Conservation (phyloP, 208 protist genomes). For the Trypanosomatidae sp. region DNA sequence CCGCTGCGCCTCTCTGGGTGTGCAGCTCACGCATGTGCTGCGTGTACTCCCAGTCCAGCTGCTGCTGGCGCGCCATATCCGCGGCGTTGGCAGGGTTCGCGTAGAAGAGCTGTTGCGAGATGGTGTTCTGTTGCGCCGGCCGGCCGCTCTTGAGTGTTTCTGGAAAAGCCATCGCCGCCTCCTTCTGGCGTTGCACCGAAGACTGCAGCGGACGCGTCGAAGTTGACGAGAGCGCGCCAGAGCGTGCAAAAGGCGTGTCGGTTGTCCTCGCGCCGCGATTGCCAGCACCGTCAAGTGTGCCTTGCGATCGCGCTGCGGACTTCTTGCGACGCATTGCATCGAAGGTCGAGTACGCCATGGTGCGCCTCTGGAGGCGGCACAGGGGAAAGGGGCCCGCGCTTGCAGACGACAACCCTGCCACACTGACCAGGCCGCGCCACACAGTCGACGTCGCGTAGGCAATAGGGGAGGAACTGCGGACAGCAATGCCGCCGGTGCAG, state of each 20-base stretch:
- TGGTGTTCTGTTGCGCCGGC: slow-evolving; percentile 60
- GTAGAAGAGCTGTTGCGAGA: slow-evolving; percentile 61
- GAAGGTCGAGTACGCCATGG: slow-evolving; percentile 39
- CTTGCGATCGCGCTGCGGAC: background rate
- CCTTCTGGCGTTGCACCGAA: slow-evolving; percentile 36
- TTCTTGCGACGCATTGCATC: slow-evolving; percentile 25
- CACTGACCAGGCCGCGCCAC: background rate
- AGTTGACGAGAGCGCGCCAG: slow-evolving; percentile 7
- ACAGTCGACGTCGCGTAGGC: background rate
- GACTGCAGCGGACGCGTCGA: slow-evolving; percentile 49
- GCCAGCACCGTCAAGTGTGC: background rate
- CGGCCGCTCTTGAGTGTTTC: slow-evolving; percentile 80
- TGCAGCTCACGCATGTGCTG: slow-evolving; percentile 44
- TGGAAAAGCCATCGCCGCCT: slow-evolving; percentile 63
- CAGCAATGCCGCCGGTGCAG: background rate
- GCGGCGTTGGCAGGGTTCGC: slow-evolving; percentile 32
- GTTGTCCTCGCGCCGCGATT: background rate
- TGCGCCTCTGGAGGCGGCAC: slow-evolving; percentile 9
- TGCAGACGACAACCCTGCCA: background rate
- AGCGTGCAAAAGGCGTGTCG: background rate
- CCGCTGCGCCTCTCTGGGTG: slow-evolving; percentile 23
- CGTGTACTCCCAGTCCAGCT: slow-evolving; percentile 44
- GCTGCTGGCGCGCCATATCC: slow-evolving; percentile 42
- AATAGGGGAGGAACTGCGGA: background rate
- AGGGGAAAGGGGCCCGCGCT: background rate